phyloP scores from a whole-genome alignment of 1,284 basidiomycete species.

The Omphalotus olearius region DNA sequence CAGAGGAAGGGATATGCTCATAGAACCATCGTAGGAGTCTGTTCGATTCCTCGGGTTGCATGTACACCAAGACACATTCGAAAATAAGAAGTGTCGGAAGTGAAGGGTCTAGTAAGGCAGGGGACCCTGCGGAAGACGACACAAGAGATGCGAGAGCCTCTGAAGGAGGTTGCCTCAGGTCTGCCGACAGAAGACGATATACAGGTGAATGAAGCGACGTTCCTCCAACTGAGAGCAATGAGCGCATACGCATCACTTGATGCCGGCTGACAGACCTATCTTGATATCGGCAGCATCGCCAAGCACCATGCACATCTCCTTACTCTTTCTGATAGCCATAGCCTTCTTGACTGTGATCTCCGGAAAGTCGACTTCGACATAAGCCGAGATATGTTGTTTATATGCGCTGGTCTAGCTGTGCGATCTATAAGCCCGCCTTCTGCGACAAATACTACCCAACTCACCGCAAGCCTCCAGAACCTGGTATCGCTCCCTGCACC shows the following conservation, averaged over 20 bases:
- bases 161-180: slow-evolving; percentile 58
- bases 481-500: slow-evolving; percentile 93
- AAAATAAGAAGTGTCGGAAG: slow-evolving; percentile 82
- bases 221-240: slow-evolving; percentile 46
- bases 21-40: slow-evolving; percentile 75
- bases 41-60: slow-evolving; percentile 57
- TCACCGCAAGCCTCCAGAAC: slow-evolving; percentile 86
- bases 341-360: slow-evolving; percentile 84
- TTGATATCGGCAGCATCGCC: slow-evolving; percentile 42
- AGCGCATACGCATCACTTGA: slow-evolving; percentile 3
- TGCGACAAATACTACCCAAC: slow-evolving; percentile 24
- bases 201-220: slow-evolving; percentile 55
- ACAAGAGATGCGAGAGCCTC: slow-evolving; percentile 38
- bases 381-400: slow-evolving; percentile 48
- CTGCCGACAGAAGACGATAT: slow-evolving; percentile 77
- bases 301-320: slow-evolving; percentile 50
- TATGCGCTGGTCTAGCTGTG: slow-evolving; percentile 47
- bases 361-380: slow-evolving; percentile 89
- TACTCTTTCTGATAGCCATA: slow-evolving; percentile 73
- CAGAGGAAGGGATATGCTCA: slow-evolving; percentile 39
- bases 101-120: slow-evolving; percentile 52
- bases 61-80: slow-evolving; percentile 93
- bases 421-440: too few species aligned
- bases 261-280: slow-evolving; percentile 33
- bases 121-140: slow-evolving; percentile 13